Percentiles rank a stretch among this genome's conserved stretches.
Evolutionary conservation across 1,284 basidiomycete genomes (phyloP).

Genomic region (Jaminaea rosea): DNA sequence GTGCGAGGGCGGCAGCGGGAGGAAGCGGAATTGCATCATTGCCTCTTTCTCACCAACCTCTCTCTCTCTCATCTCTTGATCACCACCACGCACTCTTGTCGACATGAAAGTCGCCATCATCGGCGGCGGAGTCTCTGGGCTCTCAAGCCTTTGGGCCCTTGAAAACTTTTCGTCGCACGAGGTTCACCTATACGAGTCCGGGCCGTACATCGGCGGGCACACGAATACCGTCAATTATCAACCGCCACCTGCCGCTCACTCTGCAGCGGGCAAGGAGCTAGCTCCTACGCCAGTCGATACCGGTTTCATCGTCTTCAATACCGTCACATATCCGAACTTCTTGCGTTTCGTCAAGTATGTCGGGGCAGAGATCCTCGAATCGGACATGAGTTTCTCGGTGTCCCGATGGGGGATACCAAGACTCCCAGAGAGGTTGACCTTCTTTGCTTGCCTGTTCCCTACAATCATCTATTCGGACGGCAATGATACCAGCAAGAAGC

Average conservation of each 20-base stretch:
- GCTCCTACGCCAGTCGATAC: conserved; percentile 5
- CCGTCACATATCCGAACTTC: conserved; percentile 72
- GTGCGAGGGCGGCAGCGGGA: too few relatives aligned
- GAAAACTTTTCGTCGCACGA: conserved; percentile 71
- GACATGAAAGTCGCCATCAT: conserved; percentile 59
- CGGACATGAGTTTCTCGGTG: conserved; percentile 71
- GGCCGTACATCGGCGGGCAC: conserved; percentile 64
- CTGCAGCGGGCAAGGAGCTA: neutral
- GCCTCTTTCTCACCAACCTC: too few relatives aligned
- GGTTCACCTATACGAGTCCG: conserved; percentile 69
- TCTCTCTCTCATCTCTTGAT: too few relatives aligned
- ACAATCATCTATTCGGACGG: neutral
- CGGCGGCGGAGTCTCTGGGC: conserved; percentile 68
- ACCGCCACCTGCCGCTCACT: conserved; percentile 6
- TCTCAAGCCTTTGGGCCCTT: conserved; percentile 68
- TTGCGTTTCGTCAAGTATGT: conserved; percentile 60
- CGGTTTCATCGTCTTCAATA: conserved; percentile 58
- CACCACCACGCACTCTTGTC: neutral
- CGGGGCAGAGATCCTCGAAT: conserved; percentile 55
- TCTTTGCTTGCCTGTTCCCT: conserved; percentile 1
- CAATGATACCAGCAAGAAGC: neutral
- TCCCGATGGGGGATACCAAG: conserved; percentile 8
- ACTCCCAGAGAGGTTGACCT: neutral
- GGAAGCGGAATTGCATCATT: too few relatives aligned
- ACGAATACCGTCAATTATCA: conserved; percentile 63